Percentiles rank a stretch among this genome's conserved stretches.
These are phyloP conservation scores for Hippophae tibetana DNA, from an alignment of 306 rosid species.

Conservation along the genomic window DNA sequence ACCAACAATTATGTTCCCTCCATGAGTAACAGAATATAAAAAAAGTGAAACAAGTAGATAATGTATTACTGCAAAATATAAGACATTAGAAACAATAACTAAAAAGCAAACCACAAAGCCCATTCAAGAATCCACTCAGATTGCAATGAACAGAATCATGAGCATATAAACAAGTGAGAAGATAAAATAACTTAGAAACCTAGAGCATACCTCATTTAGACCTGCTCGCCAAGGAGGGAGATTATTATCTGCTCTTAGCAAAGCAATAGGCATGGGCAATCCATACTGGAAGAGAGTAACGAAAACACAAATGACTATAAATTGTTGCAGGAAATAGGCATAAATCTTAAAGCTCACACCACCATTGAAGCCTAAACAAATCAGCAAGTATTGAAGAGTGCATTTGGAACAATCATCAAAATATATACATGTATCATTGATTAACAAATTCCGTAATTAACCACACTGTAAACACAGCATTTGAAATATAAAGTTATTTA, in stretches of 20 bases:
- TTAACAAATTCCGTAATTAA: not conserved
- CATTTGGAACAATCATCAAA: not conserved
- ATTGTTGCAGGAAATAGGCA: conserved; percentile 1
- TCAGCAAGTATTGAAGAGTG: not conserved
- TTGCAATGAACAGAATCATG: too few species aligned
- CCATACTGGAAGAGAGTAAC: conserved; percentile 63
- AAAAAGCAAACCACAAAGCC: too few species aligned
- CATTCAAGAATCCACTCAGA: too few species aligned
- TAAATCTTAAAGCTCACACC: not conserved
- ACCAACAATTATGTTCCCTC: too few species aligned
- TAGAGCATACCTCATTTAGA: conserved; percentile 58
- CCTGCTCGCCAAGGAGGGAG: conserved; percentile 96
- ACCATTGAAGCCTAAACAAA: not conserved
- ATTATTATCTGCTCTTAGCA: conserved; percentile 91
- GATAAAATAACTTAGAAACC: not conserved
- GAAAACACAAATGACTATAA: conserved; percentile 14
- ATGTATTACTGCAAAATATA: too few species aligned
- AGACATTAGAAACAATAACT: too few species aligned
- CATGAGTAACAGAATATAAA: too few species aligned
- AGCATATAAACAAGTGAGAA: not conserved
- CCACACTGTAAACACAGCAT: not conserved
- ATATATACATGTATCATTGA: not conserved
- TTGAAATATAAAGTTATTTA: not conserved
- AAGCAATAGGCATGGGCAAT: conserved; percentile 62
- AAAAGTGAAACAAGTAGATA: too few species aligned